Evolutionary conservation across 768 basidiomycete genomes (phyloP), one percentile per base, ranked within the genome.

Genomic region (Exsudoporus frostii): DNA sequence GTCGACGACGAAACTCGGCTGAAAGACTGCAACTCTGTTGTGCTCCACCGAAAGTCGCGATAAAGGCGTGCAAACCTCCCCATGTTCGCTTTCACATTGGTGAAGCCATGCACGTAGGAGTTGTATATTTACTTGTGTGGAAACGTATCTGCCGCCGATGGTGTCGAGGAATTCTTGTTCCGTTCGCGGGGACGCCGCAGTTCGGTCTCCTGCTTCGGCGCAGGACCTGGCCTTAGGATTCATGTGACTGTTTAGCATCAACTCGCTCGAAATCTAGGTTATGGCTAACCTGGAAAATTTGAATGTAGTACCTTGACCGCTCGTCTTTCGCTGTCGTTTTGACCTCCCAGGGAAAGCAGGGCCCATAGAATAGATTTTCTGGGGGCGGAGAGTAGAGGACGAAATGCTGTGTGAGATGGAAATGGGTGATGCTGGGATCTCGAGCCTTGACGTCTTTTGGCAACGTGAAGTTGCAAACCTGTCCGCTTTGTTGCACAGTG

Each of bases 31-130:
- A n/a, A n/a, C 41, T 25, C 19, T 54, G 25, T 51, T 22, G 36
- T 3, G n/a, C 14, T 30, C 40, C 1, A 2, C 50, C 5, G 19
- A 27, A 8, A 57, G 14, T 20, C 19, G 48, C 19, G 27, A 13
- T 8, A 50, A 40, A 22, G 53, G 30, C 17, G 30, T n/a, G 41
- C 56, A 62, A 17, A 3, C 39, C n/a, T 51, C 29, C 1, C 53
- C 48, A 7, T 62, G 60, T 4, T 45, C n/a, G 7, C 25, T 54
- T 52, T 60, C 59, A 11, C 56, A 55, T 2, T 38, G 50, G 14
- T 48, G 42, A 48, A 62, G 55, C 60, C 58, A 59, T 14, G 27
- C 13, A 1, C 50, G 47, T 14, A 58, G 17, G 17, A 62, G 50
- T 5, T 52, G 19, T 29, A n/a, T 5, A 2, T 59, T 27, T n/a